phyloP scores from a whole-genome alignment of 805 yeast species.

The Kazachstania psychrophila region DNA sequence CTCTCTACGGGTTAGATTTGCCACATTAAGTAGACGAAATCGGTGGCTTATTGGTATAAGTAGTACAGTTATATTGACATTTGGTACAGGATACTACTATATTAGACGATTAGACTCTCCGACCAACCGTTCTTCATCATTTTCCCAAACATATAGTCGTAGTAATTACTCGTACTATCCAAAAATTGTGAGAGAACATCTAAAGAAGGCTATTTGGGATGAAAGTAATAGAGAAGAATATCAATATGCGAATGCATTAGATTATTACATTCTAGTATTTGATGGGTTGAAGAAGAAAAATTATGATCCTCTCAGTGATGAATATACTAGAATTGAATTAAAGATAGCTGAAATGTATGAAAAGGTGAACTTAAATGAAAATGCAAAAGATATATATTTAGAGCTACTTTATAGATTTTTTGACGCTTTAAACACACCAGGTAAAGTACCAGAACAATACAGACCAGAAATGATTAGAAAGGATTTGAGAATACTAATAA shows the following conservation, averaged over 20 bases:
- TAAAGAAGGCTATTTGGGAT: conserved; percentile 75
- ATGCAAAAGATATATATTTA: conserved; percentile 58
- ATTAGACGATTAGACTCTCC: background rate
- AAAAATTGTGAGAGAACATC: background rate
- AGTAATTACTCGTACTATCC: conserved; percentile 4
- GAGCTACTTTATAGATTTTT: conserved; percentile 56
- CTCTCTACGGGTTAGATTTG: background rate
- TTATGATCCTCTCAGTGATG: conserved; percentile 55
- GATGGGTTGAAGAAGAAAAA: conserved; percentile 33
- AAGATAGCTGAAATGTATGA: conserved; percentile 85
- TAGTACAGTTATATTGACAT: background rate
- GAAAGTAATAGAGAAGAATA: conserved; percentile 59
- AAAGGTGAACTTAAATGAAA: conserved; percentile 47
- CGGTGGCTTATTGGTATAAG: conserved; percentile 1
- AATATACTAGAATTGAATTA: conserved; percentile 83
- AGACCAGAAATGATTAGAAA: conserved; percentile 58
- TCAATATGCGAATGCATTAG: conserved; percentile 53
- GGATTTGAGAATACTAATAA: conserved; percentile 59
- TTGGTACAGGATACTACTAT: conserved; percentile 2
- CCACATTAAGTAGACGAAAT: background rate
- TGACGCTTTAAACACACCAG: conserved; percentile 40
- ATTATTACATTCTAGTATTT: conserved; percentile 60
- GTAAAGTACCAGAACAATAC: conserved; percentile 23
- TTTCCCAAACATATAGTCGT: background rate
- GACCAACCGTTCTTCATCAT: background rate